Evolutionary conservation across 768 basidiomycete species (phyloP), one percentile per base, ranked within the genome.

Genomic region (Fomitopsis pulvina): DNA sequence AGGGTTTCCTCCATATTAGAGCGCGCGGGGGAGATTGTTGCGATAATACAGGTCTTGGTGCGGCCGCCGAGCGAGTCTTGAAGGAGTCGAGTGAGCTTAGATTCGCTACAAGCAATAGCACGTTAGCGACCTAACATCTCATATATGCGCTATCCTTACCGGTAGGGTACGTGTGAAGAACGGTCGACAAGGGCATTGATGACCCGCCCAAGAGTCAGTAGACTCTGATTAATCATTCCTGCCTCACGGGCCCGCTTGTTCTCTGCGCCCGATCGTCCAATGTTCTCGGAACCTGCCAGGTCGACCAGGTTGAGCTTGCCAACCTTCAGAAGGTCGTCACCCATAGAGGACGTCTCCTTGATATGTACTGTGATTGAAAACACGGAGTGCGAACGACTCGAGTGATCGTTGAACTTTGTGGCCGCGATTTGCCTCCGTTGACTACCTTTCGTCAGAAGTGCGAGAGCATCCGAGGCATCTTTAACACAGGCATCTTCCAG

Each of bases 51-150:
- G 0, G 96, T 99, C 70, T 97, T 98, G 5, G 96, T 99, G 27
- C 84, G 79, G 0, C 96, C 96, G 5, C 96, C 96, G 4, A 99
- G 76, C n/a, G 96, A 99, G 68, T 99, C 96, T 84, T 98, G 95
- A 3, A 99, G 77, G 9, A 99, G 77, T 29, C 96, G 89, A 12
- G 96, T 99, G 47, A 99, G 85, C 63, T 98, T 98, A 2, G 95
- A 97, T 68, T 99, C 96, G 24, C 92, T 90, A 60, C 9, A 37
- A 6, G 34, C 14, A 5, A 14, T 16, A 14, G 14, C 4, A 16
- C 34, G 47, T 8, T 41, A 10, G 28, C n/a, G 18, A 29, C 52
- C 21, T 53, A 34, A 25, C 0, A 27, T 41, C 3, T 30, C 26
- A 45, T 21, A 27, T 52, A 43, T 29, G 42, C 49, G 47, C 14